These are phyloP conservation scores for Alternaria ethzedia DNA, from an alignment of 2,329 filamentous ascomycete species.

Conservation along the genomic window DNA sequence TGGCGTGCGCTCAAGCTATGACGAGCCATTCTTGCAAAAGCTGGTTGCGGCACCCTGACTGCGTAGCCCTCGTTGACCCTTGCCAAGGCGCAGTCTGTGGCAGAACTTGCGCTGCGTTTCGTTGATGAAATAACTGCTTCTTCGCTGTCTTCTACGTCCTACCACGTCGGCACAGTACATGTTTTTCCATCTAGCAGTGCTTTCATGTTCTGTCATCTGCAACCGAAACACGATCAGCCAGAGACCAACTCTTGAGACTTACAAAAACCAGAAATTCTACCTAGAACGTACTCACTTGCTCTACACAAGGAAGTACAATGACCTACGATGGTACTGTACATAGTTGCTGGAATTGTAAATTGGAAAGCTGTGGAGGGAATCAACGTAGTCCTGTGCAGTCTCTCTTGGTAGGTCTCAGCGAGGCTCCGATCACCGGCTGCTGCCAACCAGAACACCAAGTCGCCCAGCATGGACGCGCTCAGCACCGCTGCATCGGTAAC, in stretches of 20 bases:
- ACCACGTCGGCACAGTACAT: neutral
- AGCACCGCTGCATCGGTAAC: slow-evolving; percentile 31
- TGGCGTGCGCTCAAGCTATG: neutral
- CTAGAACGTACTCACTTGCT: neutral
- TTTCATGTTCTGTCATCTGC: neutral
- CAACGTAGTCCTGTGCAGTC: neutral
- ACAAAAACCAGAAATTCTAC: neutral
- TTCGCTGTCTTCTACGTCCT: neutral
- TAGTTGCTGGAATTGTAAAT: neutral
- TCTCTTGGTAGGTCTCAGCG: neutral
- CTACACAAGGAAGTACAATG: neutral
- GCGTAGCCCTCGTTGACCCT: neutral
- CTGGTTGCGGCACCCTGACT: neutral
- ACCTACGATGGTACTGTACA: neutral
- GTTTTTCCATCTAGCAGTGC: neutral
- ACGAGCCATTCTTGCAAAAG: neutral
- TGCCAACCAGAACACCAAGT: neutral
- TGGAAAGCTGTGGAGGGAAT: neutral
- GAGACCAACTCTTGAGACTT: neutral
- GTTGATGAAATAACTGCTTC: neutral
- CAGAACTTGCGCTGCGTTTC: neutral
- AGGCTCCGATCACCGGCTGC: slow-evolving; percentile 1
- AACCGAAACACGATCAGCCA: neutral
- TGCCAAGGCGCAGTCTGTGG: neutral
- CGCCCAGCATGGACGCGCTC: slow-evolving; percentile 1